Evolutionary conservation across 805 yeast genomes (phyloP).

Genomic region (Clavispora fructus): DNA sequence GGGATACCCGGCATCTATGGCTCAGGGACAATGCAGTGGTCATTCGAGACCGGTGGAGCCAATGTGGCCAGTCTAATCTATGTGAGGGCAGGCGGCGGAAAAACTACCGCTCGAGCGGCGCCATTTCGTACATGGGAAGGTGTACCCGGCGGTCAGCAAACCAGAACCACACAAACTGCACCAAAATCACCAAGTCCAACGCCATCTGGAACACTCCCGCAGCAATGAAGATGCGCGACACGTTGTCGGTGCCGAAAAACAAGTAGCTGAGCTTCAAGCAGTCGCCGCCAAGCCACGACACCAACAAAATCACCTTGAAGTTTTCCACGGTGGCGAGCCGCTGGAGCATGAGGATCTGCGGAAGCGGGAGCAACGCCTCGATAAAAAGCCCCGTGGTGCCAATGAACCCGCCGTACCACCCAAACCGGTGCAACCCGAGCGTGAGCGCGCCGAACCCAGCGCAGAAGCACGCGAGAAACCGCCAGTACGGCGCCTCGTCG

Average conservation of each 20-base stretch:
- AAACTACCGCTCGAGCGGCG: not conserved
- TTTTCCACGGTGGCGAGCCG: conserved; percentile 68
- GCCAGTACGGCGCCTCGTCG: conserved; percentile 54
- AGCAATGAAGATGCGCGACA: conserved; percentile 57
- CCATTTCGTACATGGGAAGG: conserved; percentile 8
- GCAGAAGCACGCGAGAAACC: conserved; percentile 48
- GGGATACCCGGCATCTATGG: no score
- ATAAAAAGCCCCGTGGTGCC: conserved; percentile 65
- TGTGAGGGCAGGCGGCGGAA: no score
- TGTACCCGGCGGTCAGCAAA: conserved; percentile 8
- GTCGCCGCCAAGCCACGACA: conserved; percentile 91
- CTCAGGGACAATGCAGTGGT: no score
- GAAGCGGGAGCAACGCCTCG: conserved; percentile 70
- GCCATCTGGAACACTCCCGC: conserved; percentile 78
- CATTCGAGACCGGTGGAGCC: no score
- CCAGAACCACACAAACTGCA: conserved; percentile 64
- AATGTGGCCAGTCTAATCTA: no score
- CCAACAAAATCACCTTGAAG: conserved; percentile 65
- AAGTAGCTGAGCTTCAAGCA: conserved; percentile 69
- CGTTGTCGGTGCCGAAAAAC: conserved; percentile 68
- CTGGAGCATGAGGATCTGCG: conserved; percentile 67
- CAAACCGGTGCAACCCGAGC: conserved; percentile 27
- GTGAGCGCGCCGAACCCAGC: conserved; percentile 38
- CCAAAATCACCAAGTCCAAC: conserved; percentile 67
- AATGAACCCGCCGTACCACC: conserved; percentile 43